Base-by-base conservation (phyloP, 73 alveolate genomes). In the Urostyla sp. region DNA sequence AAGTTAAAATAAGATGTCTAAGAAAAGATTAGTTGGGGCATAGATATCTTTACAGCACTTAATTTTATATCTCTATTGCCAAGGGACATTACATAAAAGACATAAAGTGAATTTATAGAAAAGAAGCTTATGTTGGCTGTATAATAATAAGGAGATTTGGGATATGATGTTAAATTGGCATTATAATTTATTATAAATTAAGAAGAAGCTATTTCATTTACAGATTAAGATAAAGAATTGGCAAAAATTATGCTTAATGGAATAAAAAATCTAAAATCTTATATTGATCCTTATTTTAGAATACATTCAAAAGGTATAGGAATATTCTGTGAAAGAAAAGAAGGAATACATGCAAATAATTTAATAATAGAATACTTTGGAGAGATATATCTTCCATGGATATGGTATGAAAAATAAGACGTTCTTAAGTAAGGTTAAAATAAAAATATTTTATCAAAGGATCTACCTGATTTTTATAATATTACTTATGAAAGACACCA, bases 321-420 rank as follows among this genome's bases (percentile, higher is more conserved):
- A 48, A 91, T 97, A 13, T 87, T 95, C 57, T 95, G 99, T 53
- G 90, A 67, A 59, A 94, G 90, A 73, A 80, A 86, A 72, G 89
- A 95, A 78, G 99, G 99, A 10, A 97, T 97, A 34, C 80, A 92
- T 48, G 91, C 88, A 52, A 97, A 95, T 86, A 92, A 91, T 80
- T 77, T 97, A 52, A 92, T 97, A 24, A 95, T 95, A 5, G 99
- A 96, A 32, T 97, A 97, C 90, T 85, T 94, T 35, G 99, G 99
- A 56, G 99, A 97, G 83, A 87, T 97, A 16, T 97, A 92, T 83
- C 76, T 95, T 21, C 99, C 99, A 3, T 95, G 98, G 97, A 86
- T 91, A 79, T 97, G 99, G 99, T 95, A 84, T 79, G 99, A 97
- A 76, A 97, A 97, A 74, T 94, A 97, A 66, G 99, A 97, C 86